These are phyloP conservation scores for Astragalus glycyphyllos DNA, from an alignment of 306 rosid species.

Conservation along the genomic window DNA sequence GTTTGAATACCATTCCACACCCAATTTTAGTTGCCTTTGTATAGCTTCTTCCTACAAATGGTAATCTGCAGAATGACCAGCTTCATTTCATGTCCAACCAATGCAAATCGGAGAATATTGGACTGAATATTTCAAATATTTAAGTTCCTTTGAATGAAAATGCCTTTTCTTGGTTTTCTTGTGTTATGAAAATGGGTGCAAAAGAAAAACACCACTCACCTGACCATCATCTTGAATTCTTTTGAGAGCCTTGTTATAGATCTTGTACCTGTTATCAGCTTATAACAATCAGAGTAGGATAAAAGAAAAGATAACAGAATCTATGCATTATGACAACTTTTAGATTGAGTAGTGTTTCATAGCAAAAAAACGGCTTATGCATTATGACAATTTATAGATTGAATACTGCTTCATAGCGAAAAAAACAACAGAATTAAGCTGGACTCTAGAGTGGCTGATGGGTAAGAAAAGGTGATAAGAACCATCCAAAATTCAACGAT, in stretches of 20 bases:
- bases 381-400: neutral
- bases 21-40: neutral
- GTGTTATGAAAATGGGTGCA: neutral
- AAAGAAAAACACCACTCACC: conserved; percentile 50
- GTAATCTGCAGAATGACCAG: conserved; percentile 26
- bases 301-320: conserved; percentile 19
- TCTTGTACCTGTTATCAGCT: conserved; percentile 66
- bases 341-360: neutral
- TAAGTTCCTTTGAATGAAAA: conserved; percentile 19
- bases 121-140: conserved; percentile 20
- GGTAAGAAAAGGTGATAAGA: neutral
- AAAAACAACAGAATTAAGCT: neutral
- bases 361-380: neutral
- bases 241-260: conserved; percentile 82
- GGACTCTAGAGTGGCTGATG: neutral
- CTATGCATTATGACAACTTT: neutral
- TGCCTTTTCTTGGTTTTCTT: neutral
- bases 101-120: conserved; percentile 23
- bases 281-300: conserved; percentile 25
- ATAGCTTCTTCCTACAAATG: conserved; percentile 33
- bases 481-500: conserved; percentile 18
- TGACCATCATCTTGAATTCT: conserved; percentile 87
- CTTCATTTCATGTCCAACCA: conserved; percentile 26
- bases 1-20: conserved; percentile 31
- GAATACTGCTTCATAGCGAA: neutral